Conservation (phyloP, 305 asterid species). For the Rubia tinctorum region DNA sequence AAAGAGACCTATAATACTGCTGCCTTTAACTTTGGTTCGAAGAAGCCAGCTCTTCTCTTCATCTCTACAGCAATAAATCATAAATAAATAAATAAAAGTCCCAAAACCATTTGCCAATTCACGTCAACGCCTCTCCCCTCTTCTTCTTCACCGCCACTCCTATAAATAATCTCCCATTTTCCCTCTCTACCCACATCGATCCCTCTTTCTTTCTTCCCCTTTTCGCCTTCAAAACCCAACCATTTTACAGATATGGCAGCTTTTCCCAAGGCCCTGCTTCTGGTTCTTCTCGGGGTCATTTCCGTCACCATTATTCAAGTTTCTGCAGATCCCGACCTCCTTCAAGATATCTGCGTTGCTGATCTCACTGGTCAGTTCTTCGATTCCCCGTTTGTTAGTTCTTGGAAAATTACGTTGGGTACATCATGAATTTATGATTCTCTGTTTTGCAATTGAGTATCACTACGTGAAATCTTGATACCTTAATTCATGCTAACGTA, state of each 20-base stretch:
- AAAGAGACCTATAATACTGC: not conserved
- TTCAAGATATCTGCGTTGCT: constrained; percentile 92
- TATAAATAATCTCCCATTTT: constrained; percentile 21
- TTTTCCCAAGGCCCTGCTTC: constrained; percentile 9
- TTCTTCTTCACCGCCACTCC: not conserved
- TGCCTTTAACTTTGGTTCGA: constrained; percentile 33
- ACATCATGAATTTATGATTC: too few relatives aligned
- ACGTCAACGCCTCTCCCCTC: constrained; percentile 13
- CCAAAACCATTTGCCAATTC: not conserved
- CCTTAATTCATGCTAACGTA: too few relatives aligned
- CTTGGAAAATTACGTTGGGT: too few relatives aligned
- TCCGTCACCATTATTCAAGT: constrained; percentile 40
- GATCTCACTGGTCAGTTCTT: constrained; percentile 54
- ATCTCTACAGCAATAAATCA: too few relatives aligned
- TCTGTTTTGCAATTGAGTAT: too few relatives aligned
- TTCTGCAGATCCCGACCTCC: constrained; percentile 68
- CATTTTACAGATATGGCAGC: constrained; percentile 11
- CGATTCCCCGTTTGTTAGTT: not conserved
- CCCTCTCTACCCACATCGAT: not conserved
- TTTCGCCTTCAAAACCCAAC: not conserved
- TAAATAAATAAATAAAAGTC: not conserved
- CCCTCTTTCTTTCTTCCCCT: constrained; percentile 2
- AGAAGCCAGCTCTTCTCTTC: constrained; percentile 25
- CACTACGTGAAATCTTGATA: too few relatives aligned
- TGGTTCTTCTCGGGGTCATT: constrained; percentile 20